Evolutionary conservation across 2,329 filamentous ascomycete genomes (phyloP).

Genomic region (Ciborinia camelliae): DNA sequence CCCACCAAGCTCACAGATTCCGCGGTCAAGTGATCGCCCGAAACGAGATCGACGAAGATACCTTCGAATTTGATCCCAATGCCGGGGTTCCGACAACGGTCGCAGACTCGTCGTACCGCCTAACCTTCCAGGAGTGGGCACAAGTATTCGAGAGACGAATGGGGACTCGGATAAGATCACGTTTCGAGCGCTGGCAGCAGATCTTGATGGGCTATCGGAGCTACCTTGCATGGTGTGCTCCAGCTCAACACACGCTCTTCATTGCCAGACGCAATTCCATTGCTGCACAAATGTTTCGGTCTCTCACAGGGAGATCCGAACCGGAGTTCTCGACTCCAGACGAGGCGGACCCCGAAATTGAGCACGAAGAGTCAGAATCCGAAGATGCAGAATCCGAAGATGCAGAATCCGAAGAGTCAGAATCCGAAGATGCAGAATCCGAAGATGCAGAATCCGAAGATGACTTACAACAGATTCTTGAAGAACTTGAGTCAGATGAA

Average conservation of each 20-base stretch:
- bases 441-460: not conserved
- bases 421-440: not conserved
- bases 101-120: not conserved
- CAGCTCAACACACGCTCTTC: not conserved
- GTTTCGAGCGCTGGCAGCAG: not conserved
- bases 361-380: not conserved
- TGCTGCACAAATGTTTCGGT: not conserved
- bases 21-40: fast-evolving
- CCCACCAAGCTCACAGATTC: not conserved
- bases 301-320: not conserved
- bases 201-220: not conserved
- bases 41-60: not conserved
- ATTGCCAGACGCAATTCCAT: not conserved
- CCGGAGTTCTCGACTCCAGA: too few relatives aligned
- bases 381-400: not conserved
- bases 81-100: fast-evolving
- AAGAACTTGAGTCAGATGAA: not conserved
- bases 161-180: fast-evolving
- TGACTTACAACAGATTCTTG: too few relatives aligned
- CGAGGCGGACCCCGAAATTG: too few relatives aligned
- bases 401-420: not conserved
- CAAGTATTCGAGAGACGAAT: not conserved
- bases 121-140: not conserved
- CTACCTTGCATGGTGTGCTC: not conserved
- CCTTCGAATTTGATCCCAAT: not conserved